phyloP scores from a whole-genome alignment of 768 basidiomycete genomes.

The Pleurotus pulmonarius region DNA sequence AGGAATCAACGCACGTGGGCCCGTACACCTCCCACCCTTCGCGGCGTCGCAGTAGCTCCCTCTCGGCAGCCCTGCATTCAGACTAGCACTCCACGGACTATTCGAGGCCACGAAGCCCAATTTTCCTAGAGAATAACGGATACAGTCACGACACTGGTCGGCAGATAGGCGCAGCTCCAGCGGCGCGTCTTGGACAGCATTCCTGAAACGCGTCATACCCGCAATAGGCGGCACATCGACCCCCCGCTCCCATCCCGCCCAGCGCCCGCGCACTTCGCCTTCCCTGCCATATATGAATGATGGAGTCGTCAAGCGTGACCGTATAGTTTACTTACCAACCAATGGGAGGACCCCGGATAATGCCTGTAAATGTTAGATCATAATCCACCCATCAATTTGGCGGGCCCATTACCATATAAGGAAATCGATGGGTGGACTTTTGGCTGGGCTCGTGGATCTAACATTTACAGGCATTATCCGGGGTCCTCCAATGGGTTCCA shows the following conservation, averaged over 20 bases:
- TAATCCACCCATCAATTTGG: too few relatives aligned
- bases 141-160: too few relatives aligned
- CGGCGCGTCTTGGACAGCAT: conserved; percentile 42
- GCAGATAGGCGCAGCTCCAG: conserved; percentile 20
- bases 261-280: conserved; percentile 27
- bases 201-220: conserved; percentile 63
- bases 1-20: background rate
- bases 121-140: conserved; percentile 23
- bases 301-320: background rate
- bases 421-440: too few relatives aligned
- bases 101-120: conserved; percentile 44
- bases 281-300: background rate
- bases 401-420: too few relatives aligned
- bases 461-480: too few relatives aligned
- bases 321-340: background rate
- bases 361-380: too few relatives aligned
- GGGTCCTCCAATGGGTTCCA: too few relatives aligned
- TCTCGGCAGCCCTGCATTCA: conserved; percentile 39
- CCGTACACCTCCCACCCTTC: background rate
- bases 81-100: conserved; percentile 36
- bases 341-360: background rate
- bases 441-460: too few relatives aligned
- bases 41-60: conserved; percentile 43
- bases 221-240: conserved; percentile 58
- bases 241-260: conserved; percentile 41